These are phyloP conservation scores for Penicillium nucicola DNA, from an alignment of 495 filamentous ascomycete species.

Conservation along the genomic window DNA sequence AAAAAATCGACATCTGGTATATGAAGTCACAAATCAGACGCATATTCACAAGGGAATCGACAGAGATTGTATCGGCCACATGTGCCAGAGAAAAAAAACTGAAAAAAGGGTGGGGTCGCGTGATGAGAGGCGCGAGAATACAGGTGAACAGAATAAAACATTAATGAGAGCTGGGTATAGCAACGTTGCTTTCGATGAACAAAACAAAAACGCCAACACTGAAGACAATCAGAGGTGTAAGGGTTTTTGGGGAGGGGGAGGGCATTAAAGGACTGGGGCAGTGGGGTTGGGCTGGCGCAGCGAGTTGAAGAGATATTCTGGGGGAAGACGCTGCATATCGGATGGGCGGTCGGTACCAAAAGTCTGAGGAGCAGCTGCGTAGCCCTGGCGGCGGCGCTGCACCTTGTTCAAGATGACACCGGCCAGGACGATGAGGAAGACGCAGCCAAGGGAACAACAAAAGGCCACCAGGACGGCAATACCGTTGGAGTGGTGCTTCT, in stretches of 20 bases:
- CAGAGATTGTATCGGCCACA: background rate
- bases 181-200: slow-evolving; percentile 26
- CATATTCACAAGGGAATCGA: slow-evolving; percentile 10
- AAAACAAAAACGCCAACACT: slow-evolving; percentile 30
- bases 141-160: slow-evolving; percentile 25
- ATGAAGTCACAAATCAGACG: slow-evolving; percentile 7
- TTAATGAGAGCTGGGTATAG: slow-evolving; percentile 36
- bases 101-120: slow-evolving; percentile 8
- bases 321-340: slow-evolving; percentile 77
- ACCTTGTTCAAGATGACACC: slow-evolving; percentile 82
- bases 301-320: slow-evolving; percentile 70
- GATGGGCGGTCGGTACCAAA: slow-evolving; percentile 67
- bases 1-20: slow-evolving; percentile 20
- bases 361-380: slow-evolving; percentile 72
- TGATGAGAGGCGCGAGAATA: slow-evolving; percentile 14
- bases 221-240: slow-evolving; percentile 17
- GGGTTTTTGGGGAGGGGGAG: slow-evolving; percentile 12
- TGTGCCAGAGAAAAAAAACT: background rate
- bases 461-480: slow-evolving; percentile 92
- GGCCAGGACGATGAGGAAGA: slow-evolving; percentile 81
- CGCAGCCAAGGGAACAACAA: slow-evolving; percentile 79
- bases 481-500: slow-evolving; percentile 67
- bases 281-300: slow-evolving; percentile 39
- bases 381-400: slow-evolving; percentile 82
- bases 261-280: slow-evolving; percentile 36